Percentiles rank a stretch among this genome's conserved stretches.
These are phyloP conservation scores for Ogataea sp. DNA, from an alignment of 805 yeast species.

Conservation along the genomic window DNA sequence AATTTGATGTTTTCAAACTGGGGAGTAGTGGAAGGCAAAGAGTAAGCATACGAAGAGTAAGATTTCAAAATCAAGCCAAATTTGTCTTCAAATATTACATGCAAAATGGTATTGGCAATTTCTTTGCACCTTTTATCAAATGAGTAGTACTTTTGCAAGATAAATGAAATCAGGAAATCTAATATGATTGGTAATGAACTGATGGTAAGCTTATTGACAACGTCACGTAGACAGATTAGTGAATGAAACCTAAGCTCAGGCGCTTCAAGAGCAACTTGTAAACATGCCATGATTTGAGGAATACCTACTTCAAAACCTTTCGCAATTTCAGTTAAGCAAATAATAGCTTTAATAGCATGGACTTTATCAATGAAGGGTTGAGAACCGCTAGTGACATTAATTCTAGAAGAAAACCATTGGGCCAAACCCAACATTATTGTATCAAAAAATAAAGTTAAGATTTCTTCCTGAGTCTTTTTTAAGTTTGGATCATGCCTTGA, in stretches of 20 bases:
- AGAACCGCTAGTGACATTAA: constrained; percentile 65
- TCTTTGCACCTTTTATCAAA: constrained; percentile 42
- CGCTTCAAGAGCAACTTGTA: constrained; percentile 70
- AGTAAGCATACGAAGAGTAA: constrained; percentile 44
- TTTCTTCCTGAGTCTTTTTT: constrained; percentile 16
- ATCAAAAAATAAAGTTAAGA: constrained; percentile 1
- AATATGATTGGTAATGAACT: constrained; percentile 56
- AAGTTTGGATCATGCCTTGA: constrained; percentile 9
- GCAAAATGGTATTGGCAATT: constrained; percentile 45
- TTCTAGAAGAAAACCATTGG: constrained; percentile 70
- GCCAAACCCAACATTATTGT: constrained; percentile 61
- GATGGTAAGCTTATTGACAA: constrained; percentile 49
- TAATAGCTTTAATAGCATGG: constrained; percentile 65
- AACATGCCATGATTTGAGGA: constrained; percentile 80
- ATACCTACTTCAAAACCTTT: constrained; percentile 40
- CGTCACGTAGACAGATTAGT: constrained; percentile 57
- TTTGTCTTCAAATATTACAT: constrained; percentile 24
- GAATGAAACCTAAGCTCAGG: constrained; percentile 52
- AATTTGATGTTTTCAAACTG: constrained; percentile 17
- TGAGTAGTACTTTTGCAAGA: constrained; percentile 56
- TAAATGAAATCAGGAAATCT: constrained; percentile 65
- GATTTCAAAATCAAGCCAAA: constrained; percentile 26
- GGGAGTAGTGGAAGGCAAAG: constrained; percentile 38
- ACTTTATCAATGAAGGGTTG: constrained; percentile 67
- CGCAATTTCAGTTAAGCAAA: constrained; percentile 50